phyloP scores from a whole-genome alignment of 441 rosid species.

The Kokia cookei region DNA sequence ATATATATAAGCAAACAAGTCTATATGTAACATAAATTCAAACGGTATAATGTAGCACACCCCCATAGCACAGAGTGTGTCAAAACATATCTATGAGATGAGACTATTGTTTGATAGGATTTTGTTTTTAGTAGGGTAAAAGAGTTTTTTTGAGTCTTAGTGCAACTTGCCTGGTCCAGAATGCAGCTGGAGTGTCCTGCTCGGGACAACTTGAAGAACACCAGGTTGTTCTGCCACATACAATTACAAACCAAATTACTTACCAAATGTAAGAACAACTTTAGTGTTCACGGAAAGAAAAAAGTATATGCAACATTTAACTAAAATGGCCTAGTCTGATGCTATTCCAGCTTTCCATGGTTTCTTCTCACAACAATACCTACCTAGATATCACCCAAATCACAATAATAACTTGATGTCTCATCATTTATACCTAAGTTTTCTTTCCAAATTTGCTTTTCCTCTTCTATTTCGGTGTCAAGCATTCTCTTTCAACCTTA shows the following conservation, averaged over 20 bases:
- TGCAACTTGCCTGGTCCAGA: constrained; percentile 31
- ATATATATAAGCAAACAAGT: not conserved
- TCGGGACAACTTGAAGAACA: constrained; percentile 67
- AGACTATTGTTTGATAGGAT: not conserved
- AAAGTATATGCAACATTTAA: not conserved
- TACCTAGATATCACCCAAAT: not conserved
- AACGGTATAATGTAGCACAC: constrained; percentile 9
- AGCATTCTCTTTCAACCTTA: not conserved
- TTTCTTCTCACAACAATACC: not conserved
- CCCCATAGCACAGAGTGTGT: not conserved
- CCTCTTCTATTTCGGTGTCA: not conserved
- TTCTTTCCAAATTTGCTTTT: not conserved
- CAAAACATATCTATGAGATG: not conserved
- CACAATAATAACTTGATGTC: not conserved
- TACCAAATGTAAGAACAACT: not conserved
- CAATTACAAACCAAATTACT: not conserved
- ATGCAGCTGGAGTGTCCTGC: constrained; percentile 59
- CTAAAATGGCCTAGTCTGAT: not conserved
- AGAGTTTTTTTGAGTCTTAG: constrained; percentile 10
- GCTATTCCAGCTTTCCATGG: not conserved
- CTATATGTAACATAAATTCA: not conserved
- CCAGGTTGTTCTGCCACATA: constrained; percentile 73
- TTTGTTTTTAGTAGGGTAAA: not conserved
- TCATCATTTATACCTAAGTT: not conserved
- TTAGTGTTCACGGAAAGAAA: not conserved